Base-by-base conservation (phyloP, 441 rosid genomes). In the Croton setiger region DNA sequence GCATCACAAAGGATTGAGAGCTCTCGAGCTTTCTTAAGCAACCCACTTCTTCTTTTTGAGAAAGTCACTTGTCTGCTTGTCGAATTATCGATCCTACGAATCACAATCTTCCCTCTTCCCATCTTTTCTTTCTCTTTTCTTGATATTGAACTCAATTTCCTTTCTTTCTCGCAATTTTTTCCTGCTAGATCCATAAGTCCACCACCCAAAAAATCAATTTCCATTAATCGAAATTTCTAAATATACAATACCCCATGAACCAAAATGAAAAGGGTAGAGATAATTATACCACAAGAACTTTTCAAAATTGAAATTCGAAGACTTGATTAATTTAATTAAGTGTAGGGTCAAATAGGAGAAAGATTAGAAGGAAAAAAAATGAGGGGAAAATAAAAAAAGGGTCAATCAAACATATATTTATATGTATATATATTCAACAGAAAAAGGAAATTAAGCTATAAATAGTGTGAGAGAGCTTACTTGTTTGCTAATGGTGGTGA, bases 31-130 rank as follows among this genome's bases (percentile, higher is more conserved):
- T 87, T 87, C 82, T 87, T 87, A 5, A 87, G 74, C 77, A 87
- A 68, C 41, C 91, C 91, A 7, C 27, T 84, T 71, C 88, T 77
- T 64, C 91, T 72, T 75, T 87, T 87, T 1, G 86, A 87, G 72
- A 87, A 87, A 45, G 91, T 84, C 62, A 87, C 91, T 68, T 87
- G 91, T 60, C 91, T 74, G 27, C 81, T 83, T 0, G 88, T 80
- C 37, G 86, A 74, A 63, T 83, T 83, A 13, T 87, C 91, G 45
- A 87, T 87, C 72, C 88, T 77, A n/a, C 75, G 70, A 17, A 87
- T 84, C 72, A 55, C 76, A 60, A 84, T 87, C 81, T 87, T 87
- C 11, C 91, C 91, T 62, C 88, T 83, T 54, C 86, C 91, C 91
- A 87, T 86, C 69, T 41, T 62, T 13, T 5, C 7, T 18, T 31